Base-by-base conservation (phyloP, 305 asterid genomes). In the Rubia balearica region DNA sequence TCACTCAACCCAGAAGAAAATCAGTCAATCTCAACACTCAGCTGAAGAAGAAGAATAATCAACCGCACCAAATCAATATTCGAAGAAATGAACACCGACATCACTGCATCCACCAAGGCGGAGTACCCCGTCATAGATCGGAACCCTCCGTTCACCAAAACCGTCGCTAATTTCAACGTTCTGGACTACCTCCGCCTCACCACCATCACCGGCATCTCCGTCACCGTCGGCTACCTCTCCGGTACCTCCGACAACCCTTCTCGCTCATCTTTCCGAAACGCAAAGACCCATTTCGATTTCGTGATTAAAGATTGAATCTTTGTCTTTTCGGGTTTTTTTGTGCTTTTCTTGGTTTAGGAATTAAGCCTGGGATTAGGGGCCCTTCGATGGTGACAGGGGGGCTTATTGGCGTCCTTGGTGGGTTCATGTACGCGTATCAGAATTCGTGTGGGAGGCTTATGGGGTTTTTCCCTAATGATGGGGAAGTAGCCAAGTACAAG, bases 361-460 rank as follows among this genome's bases (percentile, higher is more conserved):
- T 88, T 42, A 94, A 87, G 87, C 97, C 98, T 13, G 98, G 99
- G 71, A 89, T 94, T 40, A 83, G 77, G 84, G 99, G 99, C 33
- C 99, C 98, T 13, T 94, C 98, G 45, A 94, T 94, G 99, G 98
- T 94, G 82, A 94, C 99, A 0, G 99, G 98, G 10, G 97, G 98
- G 68, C 71, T 94, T 80, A 94, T 94, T 42, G 98, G 98, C 42
- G 67, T 84, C 51, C 60, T 91, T 93, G 99, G 99, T 68, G 99
- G 98, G 55, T 94, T 94, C 78, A 91, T 94, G 99, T 91, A 89
- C 71, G 97, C 98, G 0, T 91, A 91, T 77, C 99, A 94, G 86
- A 94, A 94, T 66, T 94, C 98, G 0, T 90, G 91, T 65, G 99
- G 98, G 24, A 89, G 99, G 81, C 95, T 94, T 67, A 91, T 94